A percentile compares a stretch with the other conserved stretches of the same genome.
Evolutionary conservation across 352 stramenopile genomes (phyloP).

Genomic region (Globisporangium heterothallicum): DNA sequence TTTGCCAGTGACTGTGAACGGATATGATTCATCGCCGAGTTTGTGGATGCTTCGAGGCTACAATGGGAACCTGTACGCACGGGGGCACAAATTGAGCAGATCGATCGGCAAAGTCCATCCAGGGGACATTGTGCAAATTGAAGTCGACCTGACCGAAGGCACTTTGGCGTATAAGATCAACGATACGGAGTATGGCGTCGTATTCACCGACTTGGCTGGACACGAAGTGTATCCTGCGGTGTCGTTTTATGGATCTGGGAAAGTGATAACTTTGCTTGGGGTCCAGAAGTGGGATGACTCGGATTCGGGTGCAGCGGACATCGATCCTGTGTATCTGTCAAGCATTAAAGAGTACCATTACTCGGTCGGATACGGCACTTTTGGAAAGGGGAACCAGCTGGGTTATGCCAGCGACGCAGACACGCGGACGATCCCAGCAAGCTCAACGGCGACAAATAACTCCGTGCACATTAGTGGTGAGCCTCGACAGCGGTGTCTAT

Average conservation of each 20-base stretch:
- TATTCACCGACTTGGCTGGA: conserved; percentile 76
- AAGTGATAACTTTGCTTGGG: conserved; percentile 76
- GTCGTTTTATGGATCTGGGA: conserved; percentile 87
- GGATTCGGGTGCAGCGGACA: conserved; percentile 15
- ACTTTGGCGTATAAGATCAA: conserved; percentile 89
- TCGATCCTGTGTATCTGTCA: conserved; percentile 68
- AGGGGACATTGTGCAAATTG: conserved; percentile 82
- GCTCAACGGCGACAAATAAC: conserved; percentile 13
- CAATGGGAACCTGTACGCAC: conserved; percentile 89
- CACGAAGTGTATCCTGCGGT: conserved; percentile 85
- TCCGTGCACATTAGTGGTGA: conserved; percentile 62
- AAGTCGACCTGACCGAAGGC: conserved; percentile 85
- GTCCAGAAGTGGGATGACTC: conserved; percentile 78
- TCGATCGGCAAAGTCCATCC: conserved; percentile 88
- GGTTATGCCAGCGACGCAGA: conserved; percentile 65
- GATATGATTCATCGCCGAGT: conserved; percentile 88
- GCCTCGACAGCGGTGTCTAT: conserved; percentile 66
- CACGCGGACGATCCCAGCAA: conserved; percentile 9
- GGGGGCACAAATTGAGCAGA: conserved; percentile 79
- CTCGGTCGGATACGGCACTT: conserved; percentile 70
- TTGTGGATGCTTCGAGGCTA: conserved; percentile 91
- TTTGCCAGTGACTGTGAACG: conserved; percentile 80
- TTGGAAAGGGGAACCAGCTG: conserved; percentile 69
- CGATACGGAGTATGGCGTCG: conserved; percentile 79
- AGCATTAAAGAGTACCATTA: conserved; percentile 77